Conservation (phyloP, 1,284 basidiomycete species). For the Microstroma glucosiphilum region DNA sequence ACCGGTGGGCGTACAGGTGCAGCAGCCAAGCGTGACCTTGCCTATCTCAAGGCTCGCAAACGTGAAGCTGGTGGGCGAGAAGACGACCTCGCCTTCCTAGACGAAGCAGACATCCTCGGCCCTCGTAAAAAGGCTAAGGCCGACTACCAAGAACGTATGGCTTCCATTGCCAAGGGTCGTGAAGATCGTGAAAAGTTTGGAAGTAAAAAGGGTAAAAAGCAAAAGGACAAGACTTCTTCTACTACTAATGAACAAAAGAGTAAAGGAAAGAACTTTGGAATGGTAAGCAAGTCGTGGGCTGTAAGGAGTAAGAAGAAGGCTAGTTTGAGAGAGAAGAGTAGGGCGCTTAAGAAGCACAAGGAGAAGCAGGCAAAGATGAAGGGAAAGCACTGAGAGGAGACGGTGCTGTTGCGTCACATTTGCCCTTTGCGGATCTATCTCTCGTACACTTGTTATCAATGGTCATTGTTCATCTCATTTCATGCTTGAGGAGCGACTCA, state of each 20-base stretch:
- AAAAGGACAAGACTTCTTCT: conserved; percentile 40
- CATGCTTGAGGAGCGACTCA: too few species aligned
- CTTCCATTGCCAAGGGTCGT: conserved; percentile 80
- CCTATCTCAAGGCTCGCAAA: conserved; percentile 61
- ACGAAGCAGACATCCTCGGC: conserved; percentile 66
- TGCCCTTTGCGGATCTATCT: too few species aligned
- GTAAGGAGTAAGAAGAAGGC: conserved; percentile 47
- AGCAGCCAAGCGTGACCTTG: conserved; percentile 35
- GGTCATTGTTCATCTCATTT: too few species aligned
- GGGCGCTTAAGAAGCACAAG: conserved; percentile 37
- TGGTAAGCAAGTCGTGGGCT: conserved; percentile 40
- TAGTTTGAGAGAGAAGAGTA: conserved; percentile 42
- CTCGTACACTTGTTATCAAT: too few species aligned
- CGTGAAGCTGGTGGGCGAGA: conserved; percentile 59
- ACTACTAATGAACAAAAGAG: conserved; percentile 44
- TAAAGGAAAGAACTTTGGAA: conserved; percentile 45
- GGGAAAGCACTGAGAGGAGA: conserved; percentile 8
- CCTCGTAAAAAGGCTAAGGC: conserved; percentile 89
- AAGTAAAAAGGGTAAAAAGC: conserved; percentile 49
- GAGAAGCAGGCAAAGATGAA: conserved; percentile 41
- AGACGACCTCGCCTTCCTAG: conserved; percentile 17
- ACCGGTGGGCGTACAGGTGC: conserved; percentile 31
- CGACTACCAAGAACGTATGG: conserved; percentile 90
- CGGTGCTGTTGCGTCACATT: too few species aligned
- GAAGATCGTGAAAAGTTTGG: conserved; percentile 95